These are phyloP conservation scores for Batkoa obscura DNA, from an alignment of 371 early-diverging fungal genomes.

Conservation along the genomic window DNA sequence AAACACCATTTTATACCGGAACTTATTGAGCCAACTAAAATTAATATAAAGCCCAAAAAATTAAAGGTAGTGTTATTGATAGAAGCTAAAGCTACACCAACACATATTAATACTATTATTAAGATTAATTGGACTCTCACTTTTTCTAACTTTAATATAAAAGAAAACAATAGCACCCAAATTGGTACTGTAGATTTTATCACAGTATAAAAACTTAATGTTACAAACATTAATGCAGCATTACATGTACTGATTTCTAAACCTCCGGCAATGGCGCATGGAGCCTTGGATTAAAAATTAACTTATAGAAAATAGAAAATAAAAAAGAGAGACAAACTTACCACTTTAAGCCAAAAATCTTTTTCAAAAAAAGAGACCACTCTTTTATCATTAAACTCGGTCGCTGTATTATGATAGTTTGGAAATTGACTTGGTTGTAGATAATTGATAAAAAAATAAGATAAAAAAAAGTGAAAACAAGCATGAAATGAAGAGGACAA, in stretches of 20 bases:
- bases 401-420: not conserved
- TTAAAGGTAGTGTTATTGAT: slow-evolving; percentile 57
- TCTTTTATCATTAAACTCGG: no score
- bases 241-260: slow-evolving; percentile 3
- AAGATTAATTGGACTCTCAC: slow-evolving; percentile 34
- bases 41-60: slow-evolving; percentile 37
- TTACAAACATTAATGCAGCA: slow-evolving; percentile 5
- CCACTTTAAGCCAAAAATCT: slow-evolving; percentile 3
- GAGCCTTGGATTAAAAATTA: not conserved
- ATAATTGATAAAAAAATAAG: not conserved
- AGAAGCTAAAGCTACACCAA: slow-evolving; percentile 72
- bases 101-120: slow-evolving; percentile 55
- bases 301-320: not conserved
- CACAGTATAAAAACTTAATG: slow-evolving; percentile 2
- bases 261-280: slow-evolving; percentile 1
- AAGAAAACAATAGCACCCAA: slow-evolving; percentile 81
- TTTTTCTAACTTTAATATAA: slow-evolving; percentile 66
- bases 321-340: not conserved
- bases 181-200: slow-evolving; percentile 66
- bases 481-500: slow-evolving; percentile 1
- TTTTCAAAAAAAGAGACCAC: not conserved
- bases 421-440: not conserved
- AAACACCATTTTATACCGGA: slow-evolving; percentile 68
- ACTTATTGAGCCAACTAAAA: slow-evolving; percentile 50
- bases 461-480: not conserved